Conservation (phyloP, 2,329 filamentous ascomycete species). For the Aspergillus neotritici region DNA sequence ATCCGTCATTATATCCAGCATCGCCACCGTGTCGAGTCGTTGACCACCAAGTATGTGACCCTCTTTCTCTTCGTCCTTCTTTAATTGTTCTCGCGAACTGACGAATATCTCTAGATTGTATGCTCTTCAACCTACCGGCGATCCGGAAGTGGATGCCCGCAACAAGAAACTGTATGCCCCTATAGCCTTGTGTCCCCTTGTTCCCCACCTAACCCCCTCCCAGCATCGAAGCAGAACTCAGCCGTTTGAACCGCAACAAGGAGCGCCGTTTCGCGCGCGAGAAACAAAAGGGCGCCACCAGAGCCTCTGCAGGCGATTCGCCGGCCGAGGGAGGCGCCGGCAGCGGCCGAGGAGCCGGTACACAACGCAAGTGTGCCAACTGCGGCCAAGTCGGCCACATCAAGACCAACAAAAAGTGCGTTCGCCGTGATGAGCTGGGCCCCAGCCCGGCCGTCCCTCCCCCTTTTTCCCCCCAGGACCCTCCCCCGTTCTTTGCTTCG, state of each 20-base stretch:
- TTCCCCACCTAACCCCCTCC: slow-evolving; percentile 9
- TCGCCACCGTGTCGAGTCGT: slow-evolving; percentile 63
- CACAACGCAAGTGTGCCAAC: slow-evolving; percentile 86
- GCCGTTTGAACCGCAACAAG: slow-evolving; percentile 82
- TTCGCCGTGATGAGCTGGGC: background rate
- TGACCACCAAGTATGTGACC: slow-evolving; percentile 63
- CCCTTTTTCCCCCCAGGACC: slow-evolving; percentile 4
- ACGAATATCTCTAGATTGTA: slow-evolving; percentile 45
- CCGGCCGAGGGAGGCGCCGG: slow-evolving; percentile 37
- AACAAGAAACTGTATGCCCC: slow-evolving; percentile 51
- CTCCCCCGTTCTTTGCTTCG: slow-evolving; percentile 20
- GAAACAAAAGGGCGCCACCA: slow-evolving; percentile 66
- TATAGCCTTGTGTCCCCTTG: background rate
- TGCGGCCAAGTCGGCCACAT: slow-evolving; percentile 96
- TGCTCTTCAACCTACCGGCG: slow-evolving; percentile 58
- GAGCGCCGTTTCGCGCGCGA: slow-evolving; percentile 85
- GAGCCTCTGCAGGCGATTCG: slow-evolving; percentile 43
- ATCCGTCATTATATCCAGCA: slow-evolving; percentile 83
- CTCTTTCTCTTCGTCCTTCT: background rate
- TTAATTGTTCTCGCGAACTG: background rate
- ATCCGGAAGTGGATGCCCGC: slow-evolving; percentile 60
- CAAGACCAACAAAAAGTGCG: slow-evolving; percentile 96
- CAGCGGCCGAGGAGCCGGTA: slow-evolving; percentile 61
- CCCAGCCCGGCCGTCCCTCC: background rate
- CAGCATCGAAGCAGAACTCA: slow-evolving; percentile 68